A percentile compares a stretch with the other conserved stretches of the same genome.
phyloP scores from a whole-genome alignment of 2,329 filamentous ascomycete species.

The Huntiella decipiens region DNA sequence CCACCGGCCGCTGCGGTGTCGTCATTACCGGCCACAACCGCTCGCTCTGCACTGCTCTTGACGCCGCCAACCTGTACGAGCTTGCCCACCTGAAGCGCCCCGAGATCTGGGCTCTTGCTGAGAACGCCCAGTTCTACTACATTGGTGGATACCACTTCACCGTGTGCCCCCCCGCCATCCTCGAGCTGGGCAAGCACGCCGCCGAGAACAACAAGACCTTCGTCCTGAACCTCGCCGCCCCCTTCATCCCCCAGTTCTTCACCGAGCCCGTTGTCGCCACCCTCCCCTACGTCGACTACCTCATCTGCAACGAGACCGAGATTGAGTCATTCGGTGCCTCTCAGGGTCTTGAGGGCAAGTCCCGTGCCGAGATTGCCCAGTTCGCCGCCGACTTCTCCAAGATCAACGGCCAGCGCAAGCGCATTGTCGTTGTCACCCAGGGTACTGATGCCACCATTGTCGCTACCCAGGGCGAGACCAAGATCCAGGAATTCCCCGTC shows the following conservation, averaged over 20 bases:
- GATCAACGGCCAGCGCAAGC: slow-evolving; percentile 68
- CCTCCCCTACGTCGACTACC: slow-evolving; percentile 82
- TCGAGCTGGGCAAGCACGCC: slow-evolving; percentile 80
- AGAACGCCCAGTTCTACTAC: slow-evolving; percentile 78
- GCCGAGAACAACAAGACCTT: slow-evolving; percentile 80
- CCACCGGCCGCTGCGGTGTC: slow-evolving; percentile 87
- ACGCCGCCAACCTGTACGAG: slow-evolving; percentile 93
- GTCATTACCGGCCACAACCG: slow-evolving; percentile 95
- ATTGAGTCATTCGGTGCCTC: slow-evolving; percentile 71
- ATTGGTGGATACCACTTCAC: slow-evolving; percentile 96
- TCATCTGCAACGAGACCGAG: slow-evolving; percentile 95
- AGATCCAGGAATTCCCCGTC: slow-evolving; percentile 61
- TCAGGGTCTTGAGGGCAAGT: slow-evolving; percentile 54
- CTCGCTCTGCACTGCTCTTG: slow-evolving; percentile 85
- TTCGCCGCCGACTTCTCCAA: slow-evolving; percentile 76
- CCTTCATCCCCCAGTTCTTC: slow-evolving; percentile 96
- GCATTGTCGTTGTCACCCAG: slow-evolving; percentile 84
- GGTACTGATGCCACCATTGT: slow-evolving; percentile 82
- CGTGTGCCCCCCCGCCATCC: slow-evolving; percentile 76
- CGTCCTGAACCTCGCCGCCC: slow-evolving; percentile 78
- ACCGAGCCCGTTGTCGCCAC: slow-evolving; percentile 81
- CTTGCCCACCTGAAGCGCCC: slow-evolving; percentile 80
- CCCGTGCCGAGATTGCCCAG: slow-evolving; percentile 71
- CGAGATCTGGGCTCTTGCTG: slow-evolving; percentile 78
- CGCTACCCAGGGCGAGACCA: slow-evolving; percentile 51